Conservation (phyloP, 164 flowering plant genomes). For the Nelumbo lutea region DNA sequence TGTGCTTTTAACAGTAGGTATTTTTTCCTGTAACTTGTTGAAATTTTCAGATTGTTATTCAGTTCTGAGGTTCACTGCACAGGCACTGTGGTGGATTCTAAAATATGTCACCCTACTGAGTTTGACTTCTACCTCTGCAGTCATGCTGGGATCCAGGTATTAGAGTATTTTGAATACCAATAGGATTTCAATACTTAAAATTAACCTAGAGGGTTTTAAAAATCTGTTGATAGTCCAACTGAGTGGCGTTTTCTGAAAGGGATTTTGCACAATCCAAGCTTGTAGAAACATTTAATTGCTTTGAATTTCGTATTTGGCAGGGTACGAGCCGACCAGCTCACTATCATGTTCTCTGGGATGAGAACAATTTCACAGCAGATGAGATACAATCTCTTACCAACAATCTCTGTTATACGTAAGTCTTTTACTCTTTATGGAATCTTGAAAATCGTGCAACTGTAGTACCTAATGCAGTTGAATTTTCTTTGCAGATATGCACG, state of each 20-base stretch:
- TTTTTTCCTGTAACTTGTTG: neutral
- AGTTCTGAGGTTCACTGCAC: neutral
- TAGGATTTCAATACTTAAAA: neutral
- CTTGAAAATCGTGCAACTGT: neutral
- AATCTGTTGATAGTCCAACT: too few relatives aligned
- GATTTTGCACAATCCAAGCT: neutral
- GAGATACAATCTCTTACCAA: slow-evolving; percentile 63
- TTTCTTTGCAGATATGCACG: slow-evolving; percentile 34
- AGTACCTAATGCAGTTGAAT: neutral
- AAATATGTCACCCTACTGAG: slow-evolving; percentile 61
- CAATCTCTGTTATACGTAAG: slow-evolving; percentile 70
- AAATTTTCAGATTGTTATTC: neutral
- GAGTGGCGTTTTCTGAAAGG: neutral
- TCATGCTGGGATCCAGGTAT: slow-evolving; percentile 66
- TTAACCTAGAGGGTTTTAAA: neutral
- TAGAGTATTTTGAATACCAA: neutral
- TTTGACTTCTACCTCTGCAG: slow-evolving; percentile 64
- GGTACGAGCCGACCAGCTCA: slow-evolving; percentile 82
- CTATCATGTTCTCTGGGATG: slow-evolving; percentile 22
- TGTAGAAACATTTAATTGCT: neutral
- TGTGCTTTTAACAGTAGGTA: neutral
- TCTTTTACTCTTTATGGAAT: neutral
- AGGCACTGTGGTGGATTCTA: slow-evolving; percentile 73
- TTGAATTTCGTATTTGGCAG: slow-evolving; percentile 23
- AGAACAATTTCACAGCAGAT: slow-evolving; percentile 36